Conservation (phyloP, 345 rosid genomes). For the Bruguiera gymnorhiza region DNA sequence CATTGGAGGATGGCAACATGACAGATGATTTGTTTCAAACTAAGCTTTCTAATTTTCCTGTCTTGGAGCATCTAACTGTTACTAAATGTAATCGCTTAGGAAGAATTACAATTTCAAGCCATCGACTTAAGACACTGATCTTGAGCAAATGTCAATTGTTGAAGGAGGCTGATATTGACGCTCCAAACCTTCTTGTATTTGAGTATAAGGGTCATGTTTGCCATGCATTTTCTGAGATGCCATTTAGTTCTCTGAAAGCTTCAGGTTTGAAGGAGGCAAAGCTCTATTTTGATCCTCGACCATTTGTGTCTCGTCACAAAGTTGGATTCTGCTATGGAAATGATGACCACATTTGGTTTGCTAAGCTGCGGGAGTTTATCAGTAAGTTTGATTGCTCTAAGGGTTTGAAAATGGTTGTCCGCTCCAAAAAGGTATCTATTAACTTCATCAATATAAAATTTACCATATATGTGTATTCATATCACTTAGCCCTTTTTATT, state of each 20-base stretch:
- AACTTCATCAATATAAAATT: background rate
- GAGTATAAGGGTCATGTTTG: constrained; percentile 28
- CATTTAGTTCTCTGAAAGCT: constrained; percentile 33
- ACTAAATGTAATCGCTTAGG: constrained; percentile 25
- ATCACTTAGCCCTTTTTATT: background rate
- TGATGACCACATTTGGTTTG: constrained; percentile 8
- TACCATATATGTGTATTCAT: background rate
- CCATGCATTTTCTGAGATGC: constrained; percentile 3
- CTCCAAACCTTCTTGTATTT: constrained; percentile 35
- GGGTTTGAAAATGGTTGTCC: constrained; percentile 30
- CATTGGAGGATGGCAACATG: constrained; percentile 23
- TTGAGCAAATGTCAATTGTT: constrained; percentile 28
- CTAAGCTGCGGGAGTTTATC: constrained; percentile 23
- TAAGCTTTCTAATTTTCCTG: constrained; percentile 23
- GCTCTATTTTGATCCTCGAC: constrained; percentile 11
- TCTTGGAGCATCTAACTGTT: constrained; percentile 31
- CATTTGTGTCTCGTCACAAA: background rate
- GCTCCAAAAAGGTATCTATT: constrained; percentile 24
- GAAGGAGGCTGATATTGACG: constrained; percentile 22
- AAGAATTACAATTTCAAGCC: constrained; percentile 17
- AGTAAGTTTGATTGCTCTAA: constrained; percentile 21
- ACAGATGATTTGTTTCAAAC: constrained; percentile 20
- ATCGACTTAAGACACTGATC: constrained; percentile 18
- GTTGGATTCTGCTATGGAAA: background rate
- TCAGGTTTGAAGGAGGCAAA: constrained; percentile 33